phyloP scores from a whole-genome alignment of 1,284 basidiomycete species.

The Jaminaea rosea region DNA sequence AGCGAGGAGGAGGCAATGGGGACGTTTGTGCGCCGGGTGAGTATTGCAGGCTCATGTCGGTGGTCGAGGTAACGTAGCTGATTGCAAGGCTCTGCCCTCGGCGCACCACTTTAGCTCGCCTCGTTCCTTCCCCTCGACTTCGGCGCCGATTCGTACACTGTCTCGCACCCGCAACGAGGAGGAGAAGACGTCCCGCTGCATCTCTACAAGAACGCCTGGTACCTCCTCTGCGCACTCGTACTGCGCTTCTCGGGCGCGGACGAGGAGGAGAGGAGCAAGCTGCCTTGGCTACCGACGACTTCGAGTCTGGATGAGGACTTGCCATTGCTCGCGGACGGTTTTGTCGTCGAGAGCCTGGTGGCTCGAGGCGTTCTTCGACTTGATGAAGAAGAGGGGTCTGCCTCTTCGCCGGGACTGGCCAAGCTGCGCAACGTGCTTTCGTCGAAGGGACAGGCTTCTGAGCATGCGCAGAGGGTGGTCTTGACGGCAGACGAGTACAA shows the following conservation, averaged over 20 bases:
- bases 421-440: too few relatives aligned
- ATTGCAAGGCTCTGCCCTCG: too few relatives aligned
- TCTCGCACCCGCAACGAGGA: too few relatives aligned
- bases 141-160: not conserved
- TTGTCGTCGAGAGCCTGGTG: not conserved
- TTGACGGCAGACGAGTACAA: too few relatives aligned
- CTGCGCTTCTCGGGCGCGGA: not conserved
- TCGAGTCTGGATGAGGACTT: not conserved
- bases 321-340: not conserved
- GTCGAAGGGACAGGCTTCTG: too few relatives aligned
- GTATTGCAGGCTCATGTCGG: not conserved
- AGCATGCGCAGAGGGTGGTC: too few relatives aligned
- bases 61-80: too few relatives aligned
- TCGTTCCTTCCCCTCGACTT: not conserved
- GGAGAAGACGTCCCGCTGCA: not conserved
- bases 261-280: not conserved
- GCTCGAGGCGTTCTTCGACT: not conserved
- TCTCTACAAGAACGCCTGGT: not conserved
- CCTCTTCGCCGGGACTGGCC: too few relatives aligned
- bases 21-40: not conserved
- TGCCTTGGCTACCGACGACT: not conserved
- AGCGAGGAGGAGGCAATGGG: not conserved
- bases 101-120: not conserved
- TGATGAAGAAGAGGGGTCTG: too few relatives aligned
- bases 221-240: not conserved